A percentile compares a stretch with the other conserved stretches of the same genome.
Conservation (phyloP, 2,329 filamentous ascomycete species). For the Arthroderma sp. region DNA sequence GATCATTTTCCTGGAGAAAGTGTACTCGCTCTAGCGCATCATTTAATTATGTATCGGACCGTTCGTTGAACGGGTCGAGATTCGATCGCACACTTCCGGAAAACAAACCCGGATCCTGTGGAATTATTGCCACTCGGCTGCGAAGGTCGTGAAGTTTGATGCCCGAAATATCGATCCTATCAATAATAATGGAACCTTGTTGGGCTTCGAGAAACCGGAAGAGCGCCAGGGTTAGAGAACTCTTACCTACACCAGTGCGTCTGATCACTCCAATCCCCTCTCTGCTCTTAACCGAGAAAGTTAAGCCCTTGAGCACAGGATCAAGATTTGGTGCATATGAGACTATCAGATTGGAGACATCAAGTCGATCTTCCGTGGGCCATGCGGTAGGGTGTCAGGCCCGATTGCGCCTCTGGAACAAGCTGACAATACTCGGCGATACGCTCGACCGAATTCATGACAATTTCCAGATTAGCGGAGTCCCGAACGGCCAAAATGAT, state of each 20-base stretch:
- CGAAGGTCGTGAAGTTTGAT: conserved; percentile 84
- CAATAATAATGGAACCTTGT: conserved; percentile 45
- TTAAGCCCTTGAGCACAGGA: conserved; percentile 80
- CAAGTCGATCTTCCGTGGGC: conserved; percentile 2
- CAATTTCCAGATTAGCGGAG: conserved; percentile 1
- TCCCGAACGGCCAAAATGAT: background rate
- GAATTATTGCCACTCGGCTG: conserved; percentile 84
- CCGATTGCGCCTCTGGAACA: background rate
- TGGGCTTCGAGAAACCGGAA: conserved; percentile 89
- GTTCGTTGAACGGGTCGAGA: conserved; percentile 81
- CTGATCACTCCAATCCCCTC: conserved; percentile 96
- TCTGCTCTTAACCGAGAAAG: conserved; percentile 68
- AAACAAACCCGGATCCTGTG: conserved; percentile 91
- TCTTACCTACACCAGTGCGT: conserved; percentile 88
- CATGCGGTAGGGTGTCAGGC: background rate
- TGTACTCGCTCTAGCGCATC: conserved; percentile 48
- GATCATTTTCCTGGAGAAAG: background rate
- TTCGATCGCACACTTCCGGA: conserved; percentile 88
- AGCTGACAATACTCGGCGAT: conserved; percentile 2
- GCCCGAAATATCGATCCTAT: conserved; percentile 71
- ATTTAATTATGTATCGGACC: conserved; percentile 95
- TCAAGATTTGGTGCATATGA: conserved; percentile 82
- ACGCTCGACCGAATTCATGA: conserved; percentile 2
- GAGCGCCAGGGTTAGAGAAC: conserved; percentile 79
- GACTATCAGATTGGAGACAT: conserved; percentile 75